These are phyloP conservation scores for Isatis tinctoria DNA, from an alignment of 345 rosid genomes.

Conservation along the genomic window DNA sequence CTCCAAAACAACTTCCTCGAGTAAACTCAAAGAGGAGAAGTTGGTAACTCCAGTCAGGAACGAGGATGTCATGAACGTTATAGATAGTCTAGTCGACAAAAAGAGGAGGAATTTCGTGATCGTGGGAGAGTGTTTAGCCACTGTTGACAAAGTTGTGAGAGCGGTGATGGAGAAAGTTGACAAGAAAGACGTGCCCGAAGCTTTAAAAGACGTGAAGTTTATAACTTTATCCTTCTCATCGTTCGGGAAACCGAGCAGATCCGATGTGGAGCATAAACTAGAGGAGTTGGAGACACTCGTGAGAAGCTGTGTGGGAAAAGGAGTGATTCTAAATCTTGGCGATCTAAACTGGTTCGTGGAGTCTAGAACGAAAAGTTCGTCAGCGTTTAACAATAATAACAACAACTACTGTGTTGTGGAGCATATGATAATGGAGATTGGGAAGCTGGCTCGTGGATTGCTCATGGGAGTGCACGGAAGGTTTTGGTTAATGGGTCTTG, in stretches of 20 bases:
- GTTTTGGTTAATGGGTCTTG: conserved; percentile 76
- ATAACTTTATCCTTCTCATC: conserved; percentile 45
- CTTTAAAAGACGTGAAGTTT: conserved; percentile 54
- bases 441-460: conserved; percentile 48
- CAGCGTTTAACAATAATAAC: conserved; percentile 27
- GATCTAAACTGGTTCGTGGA: conserved; percentile 73
- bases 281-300: conserved; percentile 50
- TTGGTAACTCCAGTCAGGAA: conserved; percentile 26
- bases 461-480: conserved; percentile 46
- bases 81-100: conserved; percentile 47
- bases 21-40: conserved; percentile 47
- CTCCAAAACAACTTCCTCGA: conserved; percentile 39
- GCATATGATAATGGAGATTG: conserved; percentile 69
- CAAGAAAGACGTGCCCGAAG: conserved; percentile 55
- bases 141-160: conserved; percentile 49
- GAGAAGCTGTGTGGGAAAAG: conserved; percentile 42
- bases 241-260: conserved; percentile 46
- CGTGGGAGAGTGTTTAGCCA: conserved; percentile 66
- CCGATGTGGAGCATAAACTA: conserved; percentile 53
- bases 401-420: conserved; percentile 46
- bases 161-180: conserved; percentile 60
- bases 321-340: conserved; percentile 64
- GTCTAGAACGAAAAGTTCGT: conserved; percentile 37
- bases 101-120: conserved; percentile 51
- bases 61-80: conserved; percentile 64